Conservation (phyloP, 108 stramenopile species). For the Bacterosira constricta region DNA sequence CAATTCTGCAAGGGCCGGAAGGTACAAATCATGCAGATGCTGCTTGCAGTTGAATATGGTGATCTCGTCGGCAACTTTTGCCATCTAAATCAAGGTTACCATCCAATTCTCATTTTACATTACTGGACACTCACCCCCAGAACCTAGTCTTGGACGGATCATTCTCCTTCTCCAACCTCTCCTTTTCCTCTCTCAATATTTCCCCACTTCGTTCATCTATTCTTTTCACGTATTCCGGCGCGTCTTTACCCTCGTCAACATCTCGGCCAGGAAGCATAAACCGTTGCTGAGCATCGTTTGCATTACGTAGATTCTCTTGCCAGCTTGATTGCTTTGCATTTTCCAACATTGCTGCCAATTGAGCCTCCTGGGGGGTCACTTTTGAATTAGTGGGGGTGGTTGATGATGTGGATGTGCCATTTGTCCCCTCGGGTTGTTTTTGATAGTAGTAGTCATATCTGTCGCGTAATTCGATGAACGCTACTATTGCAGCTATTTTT, state of each 20-base stretch:
- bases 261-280: constrained; percentile 58
- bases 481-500: constrained; percentile 1
- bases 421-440: constrained; percentile 15
- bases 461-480: constrained; percentile 14
- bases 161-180: constrained; percentile 23
- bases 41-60: no score
- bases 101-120: no score
- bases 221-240: constrained; percentile 47
- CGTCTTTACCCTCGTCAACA: constrained; percentile 3
- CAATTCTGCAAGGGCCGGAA: no score
- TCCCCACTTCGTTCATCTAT: constrained; percentile 54
- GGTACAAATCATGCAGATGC: no score
- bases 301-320: constrained; percentile 57
- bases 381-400: neutral
- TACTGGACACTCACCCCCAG: constrained; percentile 42
- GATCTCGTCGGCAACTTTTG: no score
- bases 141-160: constrained; percentile 26
- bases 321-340: constrained; percentile 61
- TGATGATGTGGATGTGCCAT: constrained; percentile 4
- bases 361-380: constrained; percentile 50
- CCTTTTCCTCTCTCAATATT: constrained; percentile 47
- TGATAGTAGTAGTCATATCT: neutral
- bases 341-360: constrained; percentile 59
- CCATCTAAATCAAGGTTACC: no score
- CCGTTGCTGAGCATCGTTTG: constrained; percentile 51